Evolutionary conservation across 2,329 filamentous ascomycete species (phyloP), one percentile per base, ranked within the genome.

Genomic region (Colletotrichum tropicale): DNA sequence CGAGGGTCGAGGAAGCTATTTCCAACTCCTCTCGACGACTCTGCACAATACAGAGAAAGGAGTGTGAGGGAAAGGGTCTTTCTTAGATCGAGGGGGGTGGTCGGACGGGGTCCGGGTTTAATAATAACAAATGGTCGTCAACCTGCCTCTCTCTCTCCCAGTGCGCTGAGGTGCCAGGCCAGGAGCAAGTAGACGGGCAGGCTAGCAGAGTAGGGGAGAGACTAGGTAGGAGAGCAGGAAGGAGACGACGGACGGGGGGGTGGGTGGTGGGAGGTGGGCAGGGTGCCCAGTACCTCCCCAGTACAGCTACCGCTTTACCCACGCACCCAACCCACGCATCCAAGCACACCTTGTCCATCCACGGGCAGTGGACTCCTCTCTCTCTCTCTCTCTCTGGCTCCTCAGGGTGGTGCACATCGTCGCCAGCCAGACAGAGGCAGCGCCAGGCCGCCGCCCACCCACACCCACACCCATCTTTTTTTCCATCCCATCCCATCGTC

Each of bases 21-120:
- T 76, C 74, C 74, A 76, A 75, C 71, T 71, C 71, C 71, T 71
- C 71, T 70, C 74, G 66, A 71, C 66, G 32, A 67, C 74, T 76
- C 74, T 76, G 65, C 48, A 67, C 60, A 60, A 72, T 60, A 76
- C 74, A 77, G 72, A 73, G 72, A 74, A 71, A 75, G 72, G 75
- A 76, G 75, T 75, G 77, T 71, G 72, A 76, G 75, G 70, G 26
- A 70, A 75, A 70, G 77, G 77, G 69, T 71, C 66, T 70, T 76
- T 69, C 64, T 76, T 66, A 56, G 72, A 73, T 71, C 48, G 72
- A 75, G 72, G 77, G 77, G 79, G 77, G 76, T 76, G 79, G 79
- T 76, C 70, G 77, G 76, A 78, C 70, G 76, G 76, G 77, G 77
- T 75, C 74, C 68, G 74, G 74, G 77, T 78, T 78, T 78, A 78